Base-by-base conservation (phyloP, 2,329 filamentous ascomycete species). In the Ophiostoma himal-ulmi region DNA sequence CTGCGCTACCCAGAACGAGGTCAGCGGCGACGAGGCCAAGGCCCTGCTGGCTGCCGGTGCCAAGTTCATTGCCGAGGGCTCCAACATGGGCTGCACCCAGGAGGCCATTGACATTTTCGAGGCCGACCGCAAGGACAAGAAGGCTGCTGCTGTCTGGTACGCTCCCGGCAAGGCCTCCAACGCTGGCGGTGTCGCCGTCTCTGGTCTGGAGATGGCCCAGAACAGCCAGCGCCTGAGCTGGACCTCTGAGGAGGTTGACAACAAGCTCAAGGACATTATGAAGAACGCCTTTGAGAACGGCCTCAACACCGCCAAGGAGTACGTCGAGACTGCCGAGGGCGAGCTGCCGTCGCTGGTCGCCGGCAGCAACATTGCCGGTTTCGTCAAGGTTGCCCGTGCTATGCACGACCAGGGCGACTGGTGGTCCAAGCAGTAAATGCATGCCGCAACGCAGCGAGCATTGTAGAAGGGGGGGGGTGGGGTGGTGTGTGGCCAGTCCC, bases 71-170 rank as follows among this genome's bases (percentile, higher is more conserved):
- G 95, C 95, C 71, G 95, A 99, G 84, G 95, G 95, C 71, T 95
- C 91, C 82, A 98, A 98, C 88, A 98, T 99, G 95, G 95, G 95
- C 74, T 97, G 93, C 86, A 97, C 94, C 44, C 93, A 95, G 82
- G 93, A 91, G 75, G 94, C 94, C 75, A 97, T 99, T 77, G 91
- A 97, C 77, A 84, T 93, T 75, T 98, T 98, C 80, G 94, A 98
- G 87, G 86, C 85, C 22, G 84, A 89, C 77, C 87, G 94, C 76
- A 88, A 84, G 79, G 87, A 87, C 79, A 88, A 92, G 84, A 88
- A 87, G 74, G 74, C 44, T 26, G 79, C 82, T 7, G 88, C 92
- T 72, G 89, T 97, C 81, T 99, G 95, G 95, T 98, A 98, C 81
- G 95, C 91, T 22, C 94, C 94, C 68, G 94, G 93, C 76, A 98